Percentiles rank a stretch among this genome's conserved stretches.
These are phyloP conservation scores for Russula sp. DNA, from an alignment of 768 basidiomycete species.

Conservation along the genomic window DNA sequence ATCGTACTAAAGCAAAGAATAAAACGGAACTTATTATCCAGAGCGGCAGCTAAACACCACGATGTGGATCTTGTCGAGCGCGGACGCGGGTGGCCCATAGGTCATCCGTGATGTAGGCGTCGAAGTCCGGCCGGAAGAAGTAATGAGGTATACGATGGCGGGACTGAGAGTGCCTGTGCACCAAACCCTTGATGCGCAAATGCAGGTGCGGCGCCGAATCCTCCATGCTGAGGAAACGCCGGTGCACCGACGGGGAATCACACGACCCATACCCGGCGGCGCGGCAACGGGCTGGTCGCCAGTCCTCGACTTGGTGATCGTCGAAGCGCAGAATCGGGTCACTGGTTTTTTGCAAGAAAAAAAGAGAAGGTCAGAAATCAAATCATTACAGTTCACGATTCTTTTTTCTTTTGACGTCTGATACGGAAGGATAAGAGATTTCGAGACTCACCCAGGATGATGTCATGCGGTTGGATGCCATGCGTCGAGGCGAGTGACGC, in stretches of 20 bases:
- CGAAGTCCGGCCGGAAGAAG: slow-evolving; percentile 23
- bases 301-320: slow-evolving; percentile 24
- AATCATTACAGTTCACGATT: neutral
- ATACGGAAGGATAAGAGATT: neutral
- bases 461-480: too few relatives aligned
- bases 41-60: slow-evolving; percentile 27
- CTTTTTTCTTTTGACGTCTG: neutral
- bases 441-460: slow-evolving; percentile 21
- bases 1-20: neutral
- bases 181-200: slow-evolving; percentile 18
- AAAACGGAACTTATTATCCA: slow-evolving; percentile 22
- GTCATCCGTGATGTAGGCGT: slow-evolving; percentile 28
- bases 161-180: slow-evolving; percentile 2
- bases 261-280: neutral
- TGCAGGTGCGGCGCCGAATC: slow-evolving; percentile 4
- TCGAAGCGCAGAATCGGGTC: slow-evolving; percentile 18
- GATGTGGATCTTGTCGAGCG: slow-evolving; percentile 22
- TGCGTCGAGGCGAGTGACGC: too few relatives aligned
- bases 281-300: slow-evolving; percentile 15
- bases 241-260: neutral
- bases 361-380: neutral
- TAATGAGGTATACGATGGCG: slow-evolving; percentile 30
- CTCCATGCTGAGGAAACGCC: slow-evolving; percentile 4
- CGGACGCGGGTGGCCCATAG: slow-evolving; percentile 26
- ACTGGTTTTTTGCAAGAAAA: slow-evolving; percentile 16